Percentiles rank a stretch among this genome's conserved stretches.
Evolutionary conservation across 2,329 filamentous ascomycete species (phyloP).

Genomic region (Pseudodiploospora longispora): DNA sequence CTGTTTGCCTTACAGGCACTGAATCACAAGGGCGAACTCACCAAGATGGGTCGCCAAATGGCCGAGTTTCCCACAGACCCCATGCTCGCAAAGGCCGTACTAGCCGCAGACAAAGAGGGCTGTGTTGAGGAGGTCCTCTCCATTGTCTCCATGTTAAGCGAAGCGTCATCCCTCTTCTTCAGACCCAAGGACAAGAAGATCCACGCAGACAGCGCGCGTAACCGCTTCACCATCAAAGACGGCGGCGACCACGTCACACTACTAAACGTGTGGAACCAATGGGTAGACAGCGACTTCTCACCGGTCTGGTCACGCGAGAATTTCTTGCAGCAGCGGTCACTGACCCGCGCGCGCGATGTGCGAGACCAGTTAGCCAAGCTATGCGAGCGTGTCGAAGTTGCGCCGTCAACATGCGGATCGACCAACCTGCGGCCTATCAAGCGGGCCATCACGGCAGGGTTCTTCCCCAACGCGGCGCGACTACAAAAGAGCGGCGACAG

Average conservation of each 20-base stretch:
- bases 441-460: conserved; percentile 81
- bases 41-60: conserved; percentile 88
- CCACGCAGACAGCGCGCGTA: conserved; percentile 83
- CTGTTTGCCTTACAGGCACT: conserved; percentile 85
- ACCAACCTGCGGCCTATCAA: conserved; percentile 69
- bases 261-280: conserved; percentile 92
- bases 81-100: conserved; percentile 81
- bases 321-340: conserved; percentile 83
- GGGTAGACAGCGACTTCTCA: conserved; percentile 85
- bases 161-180: conserved; percentile 85
- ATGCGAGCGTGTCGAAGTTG: conserved; percentile 87
- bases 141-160: conserved; percentile 89
- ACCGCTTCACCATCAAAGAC: conserved; percentile 81
- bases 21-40: conserved; percentile 81
- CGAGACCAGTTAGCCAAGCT: conserved; percentile 86
- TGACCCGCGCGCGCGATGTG: conserved; percentile 83
- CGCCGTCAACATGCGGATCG: conserved; percentile 58
- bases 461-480: conserved; percentile 87
- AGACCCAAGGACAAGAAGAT: conserved; percentile 96
- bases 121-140: conserved; percentile 89
- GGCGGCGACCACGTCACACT: conserved; percentile 85
- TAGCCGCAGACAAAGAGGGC: conserved; percentile 82
- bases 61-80: conserved; percentile 90
- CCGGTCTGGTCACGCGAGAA: conserved; percentile 87
- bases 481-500: conserved; percentile 76